Conservation (phyloP, 306 rosid genomes). For the Corylus avellana region DNA sequence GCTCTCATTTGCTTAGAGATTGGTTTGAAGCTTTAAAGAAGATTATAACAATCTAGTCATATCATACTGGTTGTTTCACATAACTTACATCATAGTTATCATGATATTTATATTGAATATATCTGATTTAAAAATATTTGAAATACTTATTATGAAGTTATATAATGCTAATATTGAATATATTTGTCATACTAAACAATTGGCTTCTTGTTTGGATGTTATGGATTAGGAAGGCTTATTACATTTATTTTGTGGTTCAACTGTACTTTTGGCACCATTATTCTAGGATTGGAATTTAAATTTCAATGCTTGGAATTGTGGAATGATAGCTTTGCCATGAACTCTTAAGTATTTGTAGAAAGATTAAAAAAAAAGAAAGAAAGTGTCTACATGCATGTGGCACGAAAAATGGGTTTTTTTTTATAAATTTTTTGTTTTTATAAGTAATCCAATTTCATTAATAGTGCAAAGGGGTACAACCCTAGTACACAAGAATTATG, state of each 20-base stretch:
- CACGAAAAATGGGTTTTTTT: neutral
- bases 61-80: neutral
- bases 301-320: neutral
- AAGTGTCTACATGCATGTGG: neutral
- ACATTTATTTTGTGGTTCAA: neutral
- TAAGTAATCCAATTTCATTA: too few species aligned
- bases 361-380: neutral
- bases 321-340: neutral
- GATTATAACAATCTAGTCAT: constrained; percentile 1
- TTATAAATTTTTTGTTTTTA: too few species aligned
- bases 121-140: neutral
- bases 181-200: neutral
- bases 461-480: too few species aligned
- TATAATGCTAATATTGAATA: neutral
- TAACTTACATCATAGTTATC: neutral
- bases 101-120: neutral
- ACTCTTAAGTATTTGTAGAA: neutral
- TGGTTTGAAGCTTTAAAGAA: neutral
- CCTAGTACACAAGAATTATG: too few species aligned
- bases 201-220: neutral
- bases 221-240: neutral
- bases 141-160: neutral
- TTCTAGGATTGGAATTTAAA: neutral
- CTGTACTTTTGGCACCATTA: neutral
- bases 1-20: neutral